Conservation (phyloP, 805 yeast species). For the Candida mattraensis region DNA sequence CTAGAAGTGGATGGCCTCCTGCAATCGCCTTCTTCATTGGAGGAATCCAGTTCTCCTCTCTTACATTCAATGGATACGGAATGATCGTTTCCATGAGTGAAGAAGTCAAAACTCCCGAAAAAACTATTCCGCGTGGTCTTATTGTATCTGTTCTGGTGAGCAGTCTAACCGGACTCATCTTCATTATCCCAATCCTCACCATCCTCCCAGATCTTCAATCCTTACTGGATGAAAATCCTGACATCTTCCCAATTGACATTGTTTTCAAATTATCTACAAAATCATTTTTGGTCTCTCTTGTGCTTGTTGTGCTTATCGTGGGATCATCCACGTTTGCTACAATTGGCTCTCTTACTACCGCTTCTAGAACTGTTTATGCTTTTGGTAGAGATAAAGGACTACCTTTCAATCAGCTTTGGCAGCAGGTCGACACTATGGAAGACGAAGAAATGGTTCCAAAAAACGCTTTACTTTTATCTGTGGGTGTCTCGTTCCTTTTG, state of each 20-base stretch:
- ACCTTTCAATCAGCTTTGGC: slow-evolving; percentile 65
- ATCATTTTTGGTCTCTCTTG: slow-evolving; percentile 65
- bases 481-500: slow-evolving; percentile 56
- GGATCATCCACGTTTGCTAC: slow-evolving; percentile 77
- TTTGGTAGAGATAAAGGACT: slow-evolving; percentile 83
- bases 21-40: slow-evolving; percentile 75
- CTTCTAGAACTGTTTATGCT: slow-evolving; percentile 78
- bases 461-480: slow-evolving; percentile 65
- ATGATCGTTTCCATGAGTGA: slow-evolving; percentile 80
- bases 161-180: slow-evolving; percentile 66
- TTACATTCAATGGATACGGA: slow-evolving; percentile 81
- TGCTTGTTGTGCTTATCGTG: slow-evolving; percentile 61
- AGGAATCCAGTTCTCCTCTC: slow-evolving; percentile 76
- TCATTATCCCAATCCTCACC: slow-evolving; percentile 68
- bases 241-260: slow-evolving; percentile 75
- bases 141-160: slow-evolving; percentile 63
- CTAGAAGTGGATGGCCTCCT: slow-evolving; percentile 75
- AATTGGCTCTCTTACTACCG: slow-evolving; percentile 76
- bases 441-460: slow-evolving; percentile 64
- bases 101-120: slow-evolving; percentile 76
- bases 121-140: slow-evolving; percentile 72
- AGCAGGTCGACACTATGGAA: slow-evolving; percentile 54
- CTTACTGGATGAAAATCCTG: slow-evolving; percentile 59
- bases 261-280: slow-evolving; percentile 71
- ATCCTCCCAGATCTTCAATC: slow-evolving; percentile 66